Percentiles rank a stretch among this genome's conserved stretches.
Conservation (phyloP, 345 rosid genomes). For the Syzygium grande region DNA sequence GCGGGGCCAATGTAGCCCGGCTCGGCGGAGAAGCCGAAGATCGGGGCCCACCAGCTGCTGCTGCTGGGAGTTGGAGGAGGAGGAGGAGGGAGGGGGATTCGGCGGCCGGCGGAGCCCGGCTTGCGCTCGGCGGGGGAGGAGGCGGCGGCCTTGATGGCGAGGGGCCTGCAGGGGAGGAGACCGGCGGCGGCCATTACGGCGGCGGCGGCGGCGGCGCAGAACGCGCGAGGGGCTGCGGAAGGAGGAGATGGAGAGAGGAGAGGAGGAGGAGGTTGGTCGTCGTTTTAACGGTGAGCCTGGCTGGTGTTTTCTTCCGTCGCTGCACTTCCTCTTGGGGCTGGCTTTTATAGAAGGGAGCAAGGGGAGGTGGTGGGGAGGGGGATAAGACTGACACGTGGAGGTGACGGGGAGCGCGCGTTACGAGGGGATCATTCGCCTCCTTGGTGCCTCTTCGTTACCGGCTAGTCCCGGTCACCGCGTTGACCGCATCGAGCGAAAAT, state of each 20-base stretch:
- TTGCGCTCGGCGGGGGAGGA: slow-evolving; percentile 5
- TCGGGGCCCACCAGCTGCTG: slow-evolving; percentile 44
- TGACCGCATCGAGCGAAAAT: no score
- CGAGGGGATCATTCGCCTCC: background rate
- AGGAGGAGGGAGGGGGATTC: background rate
- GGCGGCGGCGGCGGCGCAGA: background rate
- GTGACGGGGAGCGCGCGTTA: background rate
- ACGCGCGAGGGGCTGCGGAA: background rate
- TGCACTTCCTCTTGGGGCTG: background rate
- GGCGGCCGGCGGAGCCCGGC: slow-evolving; percentile 6
- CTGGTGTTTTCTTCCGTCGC: background rate
- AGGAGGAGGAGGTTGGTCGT: background rate
- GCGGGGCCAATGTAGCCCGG: slow-evolving; percentile 40
- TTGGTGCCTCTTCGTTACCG: no score
- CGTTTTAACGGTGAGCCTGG: background rate
- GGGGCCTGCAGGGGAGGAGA: slow-evolving; percentile 11
- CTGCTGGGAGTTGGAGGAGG: background rate
- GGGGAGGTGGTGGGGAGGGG: background rate
- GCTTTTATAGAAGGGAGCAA: background rate
- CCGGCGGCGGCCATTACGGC: slow-evolving; percentile 27
- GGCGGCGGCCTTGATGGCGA: slow-evolving; percentile 9
- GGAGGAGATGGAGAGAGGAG: background rate
- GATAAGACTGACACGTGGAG: slow-evolving; percentile 30
- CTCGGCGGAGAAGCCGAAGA: slow-evolving; percentile 47
- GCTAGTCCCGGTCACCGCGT: no score